Conservation (phyloP, 2,329 filamentous ascomycete genomes). For the Sporothrix curviconia region DNA sequence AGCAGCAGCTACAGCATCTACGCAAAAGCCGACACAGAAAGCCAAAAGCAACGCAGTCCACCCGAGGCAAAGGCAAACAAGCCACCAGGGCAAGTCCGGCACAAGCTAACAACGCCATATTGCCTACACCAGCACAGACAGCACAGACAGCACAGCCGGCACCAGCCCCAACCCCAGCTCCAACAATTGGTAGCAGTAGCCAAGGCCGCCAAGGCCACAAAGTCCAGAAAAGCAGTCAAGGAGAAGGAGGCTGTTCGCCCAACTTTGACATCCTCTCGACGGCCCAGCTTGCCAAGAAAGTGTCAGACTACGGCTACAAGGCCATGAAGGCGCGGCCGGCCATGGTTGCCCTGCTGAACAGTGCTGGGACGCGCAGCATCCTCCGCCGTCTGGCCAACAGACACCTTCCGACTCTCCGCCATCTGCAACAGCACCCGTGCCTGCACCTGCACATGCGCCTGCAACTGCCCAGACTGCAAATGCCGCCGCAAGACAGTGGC, state of each 20-base stretch:
- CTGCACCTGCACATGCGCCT: neutral
- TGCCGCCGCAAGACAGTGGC: too few relatives aligned
- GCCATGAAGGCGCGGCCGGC: conserved; percentile 58
- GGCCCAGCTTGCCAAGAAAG: conserved; percentile 53
- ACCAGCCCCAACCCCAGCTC: too few relatives aligned
- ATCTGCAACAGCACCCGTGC: neutral
- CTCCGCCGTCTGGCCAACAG: neutral
- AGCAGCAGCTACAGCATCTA: neutral
- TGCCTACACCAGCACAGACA: too few relatives aligned
- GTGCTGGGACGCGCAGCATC: conserved; percentile 48
- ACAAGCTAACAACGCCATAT: neutral
- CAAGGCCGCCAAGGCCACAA: neutral
- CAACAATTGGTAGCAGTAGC: too few relatives aligned
- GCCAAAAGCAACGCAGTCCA: neutral
- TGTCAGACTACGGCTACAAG: conserved; percentile 66
- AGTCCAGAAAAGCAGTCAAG: neutral
- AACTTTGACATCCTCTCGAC: conserved; percentile 58
- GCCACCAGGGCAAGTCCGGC: neutral
- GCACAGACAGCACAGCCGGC: too few relatives aligned
- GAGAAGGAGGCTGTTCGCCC: conserved; percentile 31
- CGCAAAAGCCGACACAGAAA: too few relatives aligned
- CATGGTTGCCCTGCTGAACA: conserved; percentile 65
- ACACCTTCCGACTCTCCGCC: neutral
- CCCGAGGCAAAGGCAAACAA: neutral
- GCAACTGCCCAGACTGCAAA: neutral